Percentiles rank a stretch among this genome's conserved stretches.
These are phyloP conservation scores for Diaporthe caulivora DNA, from an alignment of 2,329 filamentous ascomycete genomes.

Conservation along the genomic window DNA sequence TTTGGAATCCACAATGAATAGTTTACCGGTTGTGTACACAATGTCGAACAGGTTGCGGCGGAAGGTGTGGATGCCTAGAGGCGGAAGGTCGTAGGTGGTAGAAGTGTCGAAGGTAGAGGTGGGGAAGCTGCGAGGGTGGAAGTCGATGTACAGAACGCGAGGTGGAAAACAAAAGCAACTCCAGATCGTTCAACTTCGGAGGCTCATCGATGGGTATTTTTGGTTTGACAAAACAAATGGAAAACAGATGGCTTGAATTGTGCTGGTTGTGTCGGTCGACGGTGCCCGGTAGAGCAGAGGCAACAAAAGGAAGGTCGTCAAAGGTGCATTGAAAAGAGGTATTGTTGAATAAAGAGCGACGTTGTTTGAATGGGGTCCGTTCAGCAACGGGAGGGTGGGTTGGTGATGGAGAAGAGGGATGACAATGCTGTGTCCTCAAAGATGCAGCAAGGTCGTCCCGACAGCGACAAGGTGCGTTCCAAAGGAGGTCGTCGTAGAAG, in stretches of 20 bases:
- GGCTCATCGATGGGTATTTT: slow-evolving; percentile 59
- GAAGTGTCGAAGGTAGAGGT: no score
- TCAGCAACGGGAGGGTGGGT: slow-evolving; percentile 3
- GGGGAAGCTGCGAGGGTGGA: slow-evolving; percentile 35
- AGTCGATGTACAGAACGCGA: slow-evolving; percentile 39
- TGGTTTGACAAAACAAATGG: slow-evolving; percentile 53
- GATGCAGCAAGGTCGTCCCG: slow-evolving; percentile 33
- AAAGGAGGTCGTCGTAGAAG: slow-evolving; percentile 16
- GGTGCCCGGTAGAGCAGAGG: slow-evolving; percentile 47
- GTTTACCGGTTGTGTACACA: slow-evolving; percentile 37
- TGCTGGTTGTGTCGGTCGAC: slow-evolving; percentile 46
- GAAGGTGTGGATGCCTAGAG: slow-evolving; percentile 23
- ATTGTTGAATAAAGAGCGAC: slow-evolving; percentile 38
- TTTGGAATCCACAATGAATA: slow-evolving; percentile 21
- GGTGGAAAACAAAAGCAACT: slow-evolving; percentile 48
- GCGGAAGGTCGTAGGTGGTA: slow-evolving; percentile 22
- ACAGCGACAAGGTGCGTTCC: slow-evolving; percentile 21
- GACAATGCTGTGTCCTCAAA: slow-evolving; percentile 35
- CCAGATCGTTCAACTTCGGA: slow-evolving; percentile 59
- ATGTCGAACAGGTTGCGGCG: slow-evolving; percentile 9
- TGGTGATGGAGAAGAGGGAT: slow-evolving; percentile 15
- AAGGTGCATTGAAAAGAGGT: slow-evolving; percentile 39
- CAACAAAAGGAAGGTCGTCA: slow-evolving; percentile 49
- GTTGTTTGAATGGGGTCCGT: slow-evolving; percentile 15
- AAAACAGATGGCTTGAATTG: slow-evolving; percentile 41